A percentile compares a stretch with the other conserved stretches of the same genome.
Conservation (phyloP, 192 early-diverging fungal species). For the Backusella westeae region DNA sequence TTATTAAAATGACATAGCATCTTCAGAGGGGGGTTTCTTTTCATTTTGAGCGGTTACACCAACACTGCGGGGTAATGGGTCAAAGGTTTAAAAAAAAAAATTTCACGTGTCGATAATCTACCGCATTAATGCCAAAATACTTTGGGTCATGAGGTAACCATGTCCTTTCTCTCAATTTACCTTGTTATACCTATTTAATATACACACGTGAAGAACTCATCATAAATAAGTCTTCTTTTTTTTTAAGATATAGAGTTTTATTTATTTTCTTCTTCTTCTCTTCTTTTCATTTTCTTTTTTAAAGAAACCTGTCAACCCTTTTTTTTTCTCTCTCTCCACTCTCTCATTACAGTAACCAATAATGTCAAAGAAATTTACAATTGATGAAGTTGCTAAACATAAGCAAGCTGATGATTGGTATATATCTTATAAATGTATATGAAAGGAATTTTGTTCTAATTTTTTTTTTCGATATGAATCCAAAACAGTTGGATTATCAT, state of each 20-base stretch:
- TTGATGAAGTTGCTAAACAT: constrained; percentile 44
- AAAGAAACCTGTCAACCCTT: not conserved
- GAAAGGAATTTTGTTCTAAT: not conserved
- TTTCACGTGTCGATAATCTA: not conserved
- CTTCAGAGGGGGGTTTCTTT: not conserved
- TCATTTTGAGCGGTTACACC: not conserved
- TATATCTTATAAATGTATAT: not conserved
- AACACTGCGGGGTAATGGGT: not conserved
- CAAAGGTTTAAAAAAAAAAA: not conserved
- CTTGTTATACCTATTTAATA: constrained; percentile 7
- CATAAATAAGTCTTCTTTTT: not conserved
- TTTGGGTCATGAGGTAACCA: not conserved
- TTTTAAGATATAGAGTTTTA: not conserved
- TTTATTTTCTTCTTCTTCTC: not conserved
- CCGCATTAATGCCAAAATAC: not conserved
- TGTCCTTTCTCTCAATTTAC: not conserved
- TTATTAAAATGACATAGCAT: not conserved
- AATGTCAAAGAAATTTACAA: constrained; percentile 34
- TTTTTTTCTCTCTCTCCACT: not conserved
- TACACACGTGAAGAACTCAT: constrained; percentile 15
- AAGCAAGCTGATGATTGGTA: constrained; percentile 38
- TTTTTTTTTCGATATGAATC: not conserved
- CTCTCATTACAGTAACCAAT: not conserved
- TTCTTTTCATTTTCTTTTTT: not conserved
- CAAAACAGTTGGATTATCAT: constrained; percentile 54